phyloP scores from a whole-genome alignment of 257 asterid species.

The Leptodermis oblonga region DNA sequence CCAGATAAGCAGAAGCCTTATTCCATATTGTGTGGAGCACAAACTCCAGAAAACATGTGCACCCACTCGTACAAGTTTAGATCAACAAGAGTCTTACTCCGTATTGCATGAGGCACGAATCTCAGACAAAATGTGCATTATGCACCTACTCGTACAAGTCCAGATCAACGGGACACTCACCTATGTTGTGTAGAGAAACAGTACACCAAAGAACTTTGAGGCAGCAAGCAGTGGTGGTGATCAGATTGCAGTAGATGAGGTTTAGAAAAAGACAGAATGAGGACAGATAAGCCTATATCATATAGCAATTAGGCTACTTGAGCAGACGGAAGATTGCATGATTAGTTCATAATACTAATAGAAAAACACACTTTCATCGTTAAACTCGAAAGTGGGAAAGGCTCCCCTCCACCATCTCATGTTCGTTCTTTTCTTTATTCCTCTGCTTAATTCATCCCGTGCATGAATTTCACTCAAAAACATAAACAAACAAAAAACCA shows the following conservation, averaged over 20 bases:
- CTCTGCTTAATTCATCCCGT: neutral
- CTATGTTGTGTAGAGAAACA: too few species aligned
- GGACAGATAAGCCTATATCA: constrained; percentile 7
- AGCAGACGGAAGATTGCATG: constrained; percentile 13
- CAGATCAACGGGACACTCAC: too few species aligned
- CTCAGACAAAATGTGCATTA: too few species aligned
- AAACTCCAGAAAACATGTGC: too few species aligned
- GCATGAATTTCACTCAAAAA: constrained; percentile 27
- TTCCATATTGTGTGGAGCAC: too few species aligned
- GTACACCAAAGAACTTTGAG: too few species aligned
- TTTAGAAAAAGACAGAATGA: constrained; percentile 3
- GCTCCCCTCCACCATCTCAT: constrained; percentile 38
- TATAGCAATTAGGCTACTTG: constrained; percentile 29
- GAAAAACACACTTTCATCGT: constrained; percentile 53
- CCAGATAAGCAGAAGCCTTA: too few species aligned
- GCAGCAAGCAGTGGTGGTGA: neutral
- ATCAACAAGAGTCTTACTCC: too few species aligned
- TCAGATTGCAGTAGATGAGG: neutral
- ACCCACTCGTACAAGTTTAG: too few species aligned
- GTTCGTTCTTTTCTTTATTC: constrained; percentile 6
- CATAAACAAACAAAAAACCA: too few species aligned
- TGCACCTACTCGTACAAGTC: too few species aligned
- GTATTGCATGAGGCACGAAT: too few species aligned
- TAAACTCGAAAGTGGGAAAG: constrained; percentile 47
- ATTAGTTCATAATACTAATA: constrained; percentile 25